Conservation (phyloP, 2,329 filamentous ascomycete species). For the Trichoderma oligosporum region DNA sequence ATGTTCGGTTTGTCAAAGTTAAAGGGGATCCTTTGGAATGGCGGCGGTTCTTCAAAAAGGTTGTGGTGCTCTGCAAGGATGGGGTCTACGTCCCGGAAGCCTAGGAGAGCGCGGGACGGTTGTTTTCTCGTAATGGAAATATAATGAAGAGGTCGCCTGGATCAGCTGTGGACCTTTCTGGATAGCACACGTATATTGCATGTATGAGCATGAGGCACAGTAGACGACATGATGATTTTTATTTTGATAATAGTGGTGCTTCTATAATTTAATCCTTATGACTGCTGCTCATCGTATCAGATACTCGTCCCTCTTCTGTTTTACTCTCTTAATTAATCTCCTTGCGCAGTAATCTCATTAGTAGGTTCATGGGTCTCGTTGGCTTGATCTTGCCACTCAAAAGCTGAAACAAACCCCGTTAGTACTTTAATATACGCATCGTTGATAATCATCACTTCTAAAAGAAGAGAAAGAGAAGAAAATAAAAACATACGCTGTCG, state of each 20-base stretch:
- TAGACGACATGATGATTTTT: background rate
- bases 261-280: background rate
- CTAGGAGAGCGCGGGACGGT: slow-evolving; percentile 30
- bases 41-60: slow-evolving; percentile 93
- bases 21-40: slow-evolving; percentile 97
- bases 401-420: slow-evolving; percentile 29
- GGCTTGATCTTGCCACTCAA: slow-evolving; percentile 40
- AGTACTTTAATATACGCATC: background rate
- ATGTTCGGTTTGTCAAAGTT: slow-evolving; percentile 87
- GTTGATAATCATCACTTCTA: background rate
- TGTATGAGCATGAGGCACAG: slow-evolving; percentile 1
- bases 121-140: slow-evolving; percentile 19
- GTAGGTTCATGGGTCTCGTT: slow-evolving; percentile 32
- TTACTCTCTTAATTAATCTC: slow-evolving; percentile 27
- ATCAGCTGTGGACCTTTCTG: background rate
- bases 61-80: slow-evolving; percentile 84
- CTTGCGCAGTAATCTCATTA: slow-evolving; percentile 31
- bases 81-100: slow-evolving; percentile 60
- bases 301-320: background rate
- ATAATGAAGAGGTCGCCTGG: background rate
- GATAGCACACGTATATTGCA: slow-evolving; percentile 1
- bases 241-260: background rate
- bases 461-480: background rate
- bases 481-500: slow-evolving; percentile 71
- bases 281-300: background rate